Percentiles rank a stretch among this genome's conserved stretches.
phyloP scores from a whole-genome alignment of 1,284 basidiomycete species.

The Puccinia horiana region DNA sequence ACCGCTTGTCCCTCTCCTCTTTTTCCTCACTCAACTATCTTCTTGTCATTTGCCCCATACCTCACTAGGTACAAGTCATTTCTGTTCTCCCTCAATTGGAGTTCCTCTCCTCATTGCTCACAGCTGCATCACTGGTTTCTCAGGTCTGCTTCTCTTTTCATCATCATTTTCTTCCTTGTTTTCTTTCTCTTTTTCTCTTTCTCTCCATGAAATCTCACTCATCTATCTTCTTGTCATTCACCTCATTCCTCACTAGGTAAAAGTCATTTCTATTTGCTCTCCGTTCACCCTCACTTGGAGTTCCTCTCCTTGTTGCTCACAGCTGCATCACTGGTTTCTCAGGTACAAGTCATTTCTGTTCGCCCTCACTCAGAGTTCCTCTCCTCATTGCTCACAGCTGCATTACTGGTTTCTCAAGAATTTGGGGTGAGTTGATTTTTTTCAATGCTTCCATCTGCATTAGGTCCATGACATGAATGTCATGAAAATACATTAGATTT shows the following conservation, averaged over 20 bases:
- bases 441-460: too few species aligned
- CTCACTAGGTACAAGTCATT: not conserved
- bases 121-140: conserved; percentile 66
- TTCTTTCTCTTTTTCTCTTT: conserved; percentile 62
- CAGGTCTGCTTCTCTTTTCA: conserved; percentile 62
- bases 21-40: not conserved
- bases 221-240: too few species aligned
- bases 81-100: conserved; percentile 52
- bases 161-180: conserved; percentile 70
- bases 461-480: too few species aligned
- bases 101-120: too few species aligned
- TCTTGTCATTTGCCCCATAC: not conserved
- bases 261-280: conserved; percentile 31
- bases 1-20: not conserved
- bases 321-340: not conserved
- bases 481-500: too few species aligned
- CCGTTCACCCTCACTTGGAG: too few species aligned
- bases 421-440: too few species aligned
- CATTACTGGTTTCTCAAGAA: conserved; percentile 69
- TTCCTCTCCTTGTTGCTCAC: too few species aligned
- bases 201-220: too few species aligned
- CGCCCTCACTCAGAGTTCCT: too few species aligned
- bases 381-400: too few species aligned
- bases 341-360: conserved; percentile 30
- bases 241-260: too few species aligned